phyloP scores from a whole-genome alignment of 108 stramenopile genomes.

The Skeletonema tropicum region DNA sequence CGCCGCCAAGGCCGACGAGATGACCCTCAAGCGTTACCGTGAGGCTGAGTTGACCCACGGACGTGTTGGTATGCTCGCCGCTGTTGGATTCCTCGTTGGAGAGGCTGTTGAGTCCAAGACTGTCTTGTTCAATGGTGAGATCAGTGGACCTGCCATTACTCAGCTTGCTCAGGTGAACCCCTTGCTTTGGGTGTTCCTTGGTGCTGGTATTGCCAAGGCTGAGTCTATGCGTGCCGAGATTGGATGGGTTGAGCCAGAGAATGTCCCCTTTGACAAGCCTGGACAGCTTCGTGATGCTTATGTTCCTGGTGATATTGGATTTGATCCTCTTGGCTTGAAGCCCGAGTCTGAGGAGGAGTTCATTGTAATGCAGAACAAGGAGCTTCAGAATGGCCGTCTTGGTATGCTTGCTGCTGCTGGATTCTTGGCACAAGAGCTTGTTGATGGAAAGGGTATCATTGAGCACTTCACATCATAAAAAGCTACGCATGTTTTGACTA shows the following conservation, averaged over 20 bases:
- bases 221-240: constrained; percentile 55
- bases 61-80: constrained; percentile 53
- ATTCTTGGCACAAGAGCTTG: constrained; percentile 78
- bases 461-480: constrained; percentile 29
- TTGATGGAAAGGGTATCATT: constrained; percentile 69
- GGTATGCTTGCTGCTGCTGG: constrained; percentile 81
- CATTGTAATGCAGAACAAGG: constrained; percentile 77
- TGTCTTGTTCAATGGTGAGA: constrained; percentile 69
- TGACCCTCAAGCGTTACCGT: constrained; percentile 60
- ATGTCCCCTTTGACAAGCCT: constrained; percentile 51
- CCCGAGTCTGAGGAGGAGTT: constrained; percentile 65
- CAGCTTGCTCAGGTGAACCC: constrained; percentile 46
- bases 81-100: constrained; percentile 67
- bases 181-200: constrained; percentile 13
- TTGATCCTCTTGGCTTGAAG: constrained; percentile 82
- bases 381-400: constrained; percentile 88
- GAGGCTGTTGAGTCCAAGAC: constrained; percentile 64
- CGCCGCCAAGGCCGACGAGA: constrained; percentile 58
- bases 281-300: constrained; percentile 68
- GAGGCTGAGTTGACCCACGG: constrained; percentile 77
- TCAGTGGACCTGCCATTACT: constrained; percentile 54
- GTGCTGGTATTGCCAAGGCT: constrained; percentile 43
- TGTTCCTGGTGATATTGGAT: constrained; percentile 79
- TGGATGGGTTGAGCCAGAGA: constrained; percentile 40
- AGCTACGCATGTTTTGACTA: not conserved